Conservation (phyloP, 352 stramenopile species). For the Pythium guiyangense region DNA sequence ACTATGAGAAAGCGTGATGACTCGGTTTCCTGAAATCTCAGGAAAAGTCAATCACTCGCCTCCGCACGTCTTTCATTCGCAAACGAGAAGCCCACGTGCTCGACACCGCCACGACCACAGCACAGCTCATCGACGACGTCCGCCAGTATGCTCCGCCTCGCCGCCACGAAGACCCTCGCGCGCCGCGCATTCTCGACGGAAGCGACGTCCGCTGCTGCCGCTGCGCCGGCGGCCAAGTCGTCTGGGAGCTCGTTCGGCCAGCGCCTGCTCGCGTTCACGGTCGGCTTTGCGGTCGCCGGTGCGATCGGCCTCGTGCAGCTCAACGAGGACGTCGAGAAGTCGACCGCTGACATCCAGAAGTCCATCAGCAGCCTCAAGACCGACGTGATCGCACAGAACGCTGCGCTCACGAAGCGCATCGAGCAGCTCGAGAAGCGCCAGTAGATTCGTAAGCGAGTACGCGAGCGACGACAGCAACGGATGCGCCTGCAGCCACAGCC, state of each 20-base stretch:
- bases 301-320: constrained; percentile 69
- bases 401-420: constrained; percentile 62
- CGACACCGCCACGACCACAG: neutral
- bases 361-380: constrained; percentile 59
- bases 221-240: constrained; percentile 16
- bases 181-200: constrained; percentile 55
- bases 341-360: constrained; percentile 66
- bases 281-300: constrained; percentile 58
- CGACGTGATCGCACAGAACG: constrained; percentile 67
- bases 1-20: too few relatives aligned
- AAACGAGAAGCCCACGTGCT: constrained; percentile 7
- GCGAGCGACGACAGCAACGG: neutral
- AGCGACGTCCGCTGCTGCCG: constrained; percentile 6
- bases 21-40: too few relatives aligned
- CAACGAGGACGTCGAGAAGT: constrained; percentile 65
- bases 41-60: too few relatives aligned
- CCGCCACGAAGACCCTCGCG: constrained; percentile 10
- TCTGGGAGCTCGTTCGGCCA: constrained; percentile 70
- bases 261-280: constrained; percentile 61
- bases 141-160: constrained; percentile 10
- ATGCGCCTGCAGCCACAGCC: neutral
- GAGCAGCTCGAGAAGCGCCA: constrained; percentile 71
- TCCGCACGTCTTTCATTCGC: neutral
- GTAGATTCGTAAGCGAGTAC: constrained; percentile 16
- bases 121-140: neutral